Evolutionary conservation across 2,329 filamentous ascomycete genomes (phyloP).

Genomic region (Colletotrichum melonis): DNA sequence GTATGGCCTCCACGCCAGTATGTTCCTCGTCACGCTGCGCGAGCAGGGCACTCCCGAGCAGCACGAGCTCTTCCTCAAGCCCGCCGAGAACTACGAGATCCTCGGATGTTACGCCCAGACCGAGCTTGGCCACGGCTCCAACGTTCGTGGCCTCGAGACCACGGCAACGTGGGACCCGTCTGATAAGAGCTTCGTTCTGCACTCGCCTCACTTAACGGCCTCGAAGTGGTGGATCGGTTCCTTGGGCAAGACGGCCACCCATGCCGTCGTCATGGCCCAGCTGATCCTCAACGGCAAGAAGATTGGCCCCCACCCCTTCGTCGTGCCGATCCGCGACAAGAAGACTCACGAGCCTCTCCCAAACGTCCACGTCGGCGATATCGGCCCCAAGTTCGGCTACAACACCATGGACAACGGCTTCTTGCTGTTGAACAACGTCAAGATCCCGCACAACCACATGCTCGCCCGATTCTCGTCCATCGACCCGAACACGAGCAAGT

Average conservation of each 20-base stretch:
- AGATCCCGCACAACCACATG: constrained; percentile 79
- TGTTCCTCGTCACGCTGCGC: constrained; percentile 67
- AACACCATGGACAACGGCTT: constrained; percentile 88
- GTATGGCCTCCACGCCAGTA: constrained; percentile 75
- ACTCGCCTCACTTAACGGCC: constrained; percentile 79
- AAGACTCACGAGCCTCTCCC: constrained; percentile 77
- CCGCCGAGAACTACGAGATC: constrained; percentile 75
- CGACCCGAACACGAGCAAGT: constrained; percentile 75
- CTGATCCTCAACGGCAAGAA: constrained; percentile 75
- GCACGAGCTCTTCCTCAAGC: constrained; percentile 77
- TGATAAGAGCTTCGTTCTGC: constrained; percentile 80
- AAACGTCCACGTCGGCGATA: constrained; percentile 80
- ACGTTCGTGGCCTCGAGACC: constrained; percentile 79
- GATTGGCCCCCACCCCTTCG: constrained; percentile 81
- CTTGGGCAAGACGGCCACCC: constrained; percentile 79
- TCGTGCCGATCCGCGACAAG: constrained; percentile 78
- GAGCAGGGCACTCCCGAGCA: constrained; percentile 81
- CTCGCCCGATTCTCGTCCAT: constrained; percentile 57
- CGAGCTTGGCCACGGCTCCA: constrained; percentile 82
- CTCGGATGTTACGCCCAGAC: constrained; percentile 87
- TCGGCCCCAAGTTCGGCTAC: constrained; percentile 84
- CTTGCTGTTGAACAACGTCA: constrained; percentile 80
- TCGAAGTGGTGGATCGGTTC: constrained; percentile 91
- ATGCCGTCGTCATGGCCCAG: constrained; percentile 84
- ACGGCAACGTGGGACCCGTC: constrained; percentile 79